These are phyloP conservation scores for Candida pini DNA, from an alignment of 805 yeast species.

Conservation along the genomic window DNA sequence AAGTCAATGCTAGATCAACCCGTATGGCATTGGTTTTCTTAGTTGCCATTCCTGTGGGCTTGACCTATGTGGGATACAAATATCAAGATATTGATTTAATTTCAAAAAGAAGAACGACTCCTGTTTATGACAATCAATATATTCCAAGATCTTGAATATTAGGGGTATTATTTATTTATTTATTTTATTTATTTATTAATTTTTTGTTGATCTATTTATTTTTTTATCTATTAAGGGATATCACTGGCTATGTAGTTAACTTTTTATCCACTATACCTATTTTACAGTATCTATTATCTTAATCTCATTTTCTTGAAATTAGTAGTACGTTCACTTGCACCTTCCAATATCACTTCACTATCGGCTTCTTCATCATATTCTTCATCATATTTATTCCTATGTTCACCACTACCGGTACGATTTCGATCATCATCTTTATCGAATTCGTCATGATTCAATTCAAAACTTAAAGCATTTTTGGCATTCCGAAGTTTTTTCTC, in stretches of 20 bases:
- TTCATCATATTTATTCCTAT: neutral
- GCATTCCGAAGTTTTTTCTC: too few relatives aligned
- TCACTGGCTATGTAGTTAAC: too few relatives aligned
- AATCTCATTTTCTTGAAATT: constrained; percentile 5
- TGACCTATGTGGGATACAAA: constrained; percentile 27
- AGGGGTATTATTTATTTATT: too few relatives aligned
- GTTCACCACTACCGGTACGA: neutral
- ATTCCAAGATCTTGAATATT: too few relatives aligned
- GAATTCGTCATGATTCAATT: constrained; percentile 1
- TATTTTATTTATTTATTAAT: too few relatives aligned
- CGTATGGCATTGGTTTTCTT: constrained; percentile 24
- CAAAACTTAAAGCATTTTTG: too few relatives aligned
- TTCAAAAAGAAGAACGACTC: constrained; percentile 27
- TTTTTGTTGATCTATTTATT: too few relatives aligned
- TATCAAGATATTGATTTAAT: constrained; percentile 23
- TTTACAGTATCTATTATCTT: too few relatives aligned
- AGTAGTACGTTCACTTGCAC: constrained; percentile 4
- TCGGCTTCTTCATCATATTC: constrained; percentile 13
- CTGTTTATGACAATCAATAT: constrained; percentile 21
- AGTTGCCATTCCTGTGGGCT: constrained; percentile 28
- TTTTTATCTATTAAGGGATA: too few relatives aligned
- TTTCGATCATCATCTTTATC: constrained; percentile 2
- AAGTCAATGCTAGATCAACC: constrained; percentile 26
- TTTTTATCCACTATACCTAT: too few relatives aligned
- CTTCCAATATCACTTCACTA: constrained; percentile 12